A percentile compares a stretch with the other conserved stretches of the same genome.
phyloP scores from a whole-genome alignment of 306 rosid species.

The Crataegus laevigata region DNA sequence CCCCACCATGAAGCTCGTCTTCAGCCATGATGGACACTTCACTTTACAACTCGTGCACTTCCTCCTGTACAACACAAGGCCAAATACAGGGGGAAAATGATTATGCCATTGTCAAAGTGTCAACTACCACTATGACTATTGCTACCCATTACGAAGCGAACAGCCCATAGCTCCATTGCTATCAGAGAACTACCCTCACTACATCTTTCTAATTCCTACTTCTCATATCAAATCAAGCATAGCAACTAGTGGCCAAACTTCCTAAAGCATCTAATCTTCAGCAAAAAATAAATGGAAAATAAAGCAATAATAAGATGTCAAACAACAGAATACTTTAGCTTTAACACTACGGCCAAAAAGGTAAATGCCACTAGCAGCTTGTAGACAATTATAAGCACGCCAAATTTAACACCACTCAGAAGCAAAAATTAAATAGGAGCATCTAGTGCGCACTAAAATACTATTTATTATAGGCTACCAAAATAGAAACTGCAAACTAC shows the following conservation, averaged over 20 bases:
- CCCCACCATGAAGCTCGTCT: conserved; percentile 45
- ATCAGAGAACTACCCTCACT: conserved; percentile 54
- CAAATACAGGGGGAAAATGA: conserved; percentile 99
- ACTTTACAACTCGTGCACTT: conserved; percentile 72
- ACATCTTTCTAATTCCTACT: conserved; percentile 52
- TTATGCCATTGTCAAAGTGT: conserved; percentile 95
- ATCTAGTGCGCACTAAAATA: conserved; percentile 66
- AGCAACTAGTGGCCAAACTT: conserved; percentile 32
- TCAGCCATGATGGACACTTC: conserved; percentile 95
- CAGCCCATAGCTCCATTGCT: conserved; percentile 78
- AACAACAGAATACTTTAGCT: conserved; percentile 40
- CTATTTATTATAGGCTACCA: conserved; percentile 84
- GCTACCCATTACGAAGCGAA: conserved; percentile 71
- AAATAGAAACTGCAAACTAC: conserved; percentile 83
- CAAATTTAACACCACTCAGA: conserved; percentile 59
- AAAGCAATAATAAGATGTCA: conserved; percentile 20
- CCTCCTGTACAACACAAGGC: conserved; percentile 99
- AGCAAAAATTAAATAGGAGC: conserved; percentile 58
- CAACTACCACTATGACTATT: conserved; percentile 87
- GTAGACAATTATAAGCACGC: conserved; percentile 55
- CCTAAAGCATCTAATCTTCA: conserved; percentile 19
- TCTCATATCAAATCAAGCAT: conserved; percentile 34
- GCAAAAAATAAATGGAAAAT: not conserved
- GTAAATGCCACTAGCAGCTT: conserved; percentile 47
- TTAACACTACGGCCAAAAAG: conserved; percentile 49